Percentiles rank a stretch among this genome's conserved stretches.
Conservation (phyloP, 2,329 filamentous ascomycete species). For the Septoria linicola region DNA sequence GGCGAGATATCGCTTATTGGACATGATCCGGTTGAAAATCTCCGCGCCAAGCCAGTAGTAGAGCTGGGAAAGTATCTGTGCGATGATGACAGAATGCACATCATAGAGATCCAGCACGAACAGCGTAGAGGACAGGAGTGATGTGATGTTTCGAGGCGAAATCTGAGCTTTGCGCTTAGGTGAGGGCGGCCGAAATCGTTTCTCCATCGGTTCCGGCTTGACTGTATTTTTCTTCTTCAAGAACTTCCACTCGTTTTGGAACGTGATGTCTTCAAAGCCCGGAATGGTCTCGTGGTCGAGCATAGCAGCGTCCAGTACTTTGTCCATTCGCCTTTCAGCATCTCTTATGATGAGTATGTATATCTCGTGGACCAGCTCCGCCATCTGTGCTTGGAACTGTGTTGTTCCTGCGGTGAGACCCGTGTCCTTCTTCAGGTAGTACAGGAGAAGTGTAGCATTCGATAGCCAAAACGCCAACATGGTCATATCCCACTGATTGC, state of each 20-base stretch:
- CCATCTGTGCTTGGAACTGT: constrained; percentile 88
- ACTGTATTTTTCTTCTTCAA: constrained; percentile 89
- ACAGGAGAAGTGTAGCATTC: constrained; percentile 89
- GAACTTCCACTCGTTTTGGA: constrained; percentile 98
- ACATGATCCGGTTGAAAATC: constrained; percentile 97
- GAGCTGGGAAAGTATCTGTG: constrained; percentile 87
- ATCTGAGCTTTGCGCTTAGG: constrained; percentile 90
- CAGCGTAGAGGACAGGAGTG: constrained; percentile 87
- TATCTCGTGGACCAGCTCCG: constrained; percentile 95
- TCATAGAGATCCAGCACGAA: constrained; percentile 99
- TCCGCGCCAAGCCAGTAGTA: constrained; percentile 96
- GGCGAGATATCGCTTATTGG: constrained; percentile 88
- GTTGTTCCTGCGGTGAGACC: constrained; percentile 77
- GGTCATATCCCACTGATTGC: constrained; percentile 98
- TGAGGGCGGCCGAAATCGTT: constrained; percentile 86
- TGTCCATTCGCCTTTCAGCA: constrained; percentile 92
- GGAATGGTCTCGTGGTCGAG: constrained; percentile 97
- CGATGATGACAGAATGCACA: constrained; percentile 92
- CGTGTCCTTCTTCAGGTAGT: constrained; percentile 93
- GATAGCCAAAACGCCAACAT: constrained; percentile 99
- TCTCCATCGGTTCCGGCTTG: constrained; percentile 84
- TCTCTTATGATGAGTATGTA: constrained; percentile 97
- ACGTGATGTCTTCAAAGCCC: constrained; percentile 92
- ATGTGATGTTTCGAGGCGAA: constrained; percentile 92
- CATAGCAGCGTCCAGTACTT: constrained; percentile 89